A percentile compares a stretch with the other conserved stretches of the same genome.
These are phyloP conservation scores for Alisma plantagoaquatica DNA, from an alignment of 106 monocot species.

Conservation along the genomic window DNA sequence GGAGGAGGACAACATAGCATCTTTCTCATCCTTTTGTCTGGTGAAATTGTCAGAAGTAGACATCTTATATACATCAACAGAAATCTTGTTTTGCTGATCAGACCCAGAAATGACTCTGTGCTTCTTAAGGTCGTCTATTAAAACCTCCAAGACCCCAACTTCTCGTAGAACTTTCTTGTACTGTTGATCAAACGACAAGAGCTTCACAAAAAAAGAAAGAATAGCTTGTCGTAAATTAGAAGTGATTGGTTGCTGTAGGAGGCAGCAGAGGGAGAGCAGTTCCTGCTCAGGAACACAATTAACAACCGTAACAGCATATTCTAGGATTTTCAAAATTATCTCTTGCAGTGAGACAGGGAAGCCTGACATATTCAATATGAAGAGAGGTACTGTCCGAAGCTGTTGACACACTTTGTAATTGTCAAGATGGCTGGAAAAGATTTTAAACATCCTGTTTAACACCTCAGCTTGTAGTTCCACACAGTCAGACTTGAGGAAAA, in stretches of 20 bases:
- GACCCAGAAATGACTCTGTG: conserved; percentile 63
- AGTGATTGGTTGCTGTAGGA: conserved; percentile 84
- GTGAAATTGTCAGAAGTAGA: conserved; percentile 45
- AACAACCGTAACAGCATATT: conserved; percentile 97
- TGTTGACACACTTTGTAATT: conserved; percentile 94
- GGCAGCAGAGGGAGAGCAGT: conserved; percentile 91
- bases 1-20: conserved; percentile 85
- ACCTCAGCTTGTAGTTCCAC: conserved; percentile 90
- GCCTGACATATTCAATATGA: conserved; percentile 84
- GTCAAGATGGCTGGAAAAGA: conserved; percentile 94
- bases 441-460: conserved; percentile 94
- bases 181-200: conserved; percentile 90
- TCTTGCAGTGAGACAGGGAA: conserved; percentile 87
- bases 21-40: conserved; percentile 65
- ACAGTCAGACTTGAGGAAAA: conserved; percentile 94
- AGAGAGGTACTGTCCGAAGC: conserved; percentile 79
- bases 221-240: conserved; percentile 66
- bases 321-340: conserved; percentile 91
- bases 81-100: conserved; percentile 43
- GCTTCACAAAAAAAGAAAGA: conserved; percentile 94
- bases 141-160: conserved; percentile 89
- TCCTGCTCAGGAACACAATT: conserved; percentile 99
- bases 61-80: conserved; percentile 26
- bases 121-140: conserved; percentile 83
- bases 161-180: conserved; percentile 90